Base-by-base conservation (phyloP, 306 rosid species). In the Acacia crassicarpa region DNA sequence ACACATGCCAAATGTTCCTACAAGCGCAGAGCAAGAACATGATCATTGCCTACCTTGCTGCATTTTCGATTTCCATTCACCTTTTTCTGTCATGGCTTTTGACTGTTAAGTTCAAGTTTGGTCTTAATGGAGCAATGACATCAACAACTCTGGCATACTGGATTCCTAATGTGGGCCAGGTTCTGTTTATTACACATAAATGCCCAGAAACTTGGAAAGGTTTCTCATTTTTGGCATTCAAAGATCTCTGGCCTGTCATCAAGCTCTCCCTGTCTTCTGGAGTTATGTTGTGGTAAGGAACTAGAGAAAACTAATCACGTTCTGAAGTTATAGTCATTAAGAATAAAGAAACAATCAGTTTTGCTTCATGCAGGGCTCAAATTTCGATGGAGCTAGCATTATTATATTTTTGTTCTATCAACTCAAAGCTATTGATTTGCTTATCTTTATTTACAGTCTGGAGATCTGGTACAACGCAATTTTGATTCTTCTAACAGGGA, bases 241-340 rank as follows among this genome's bases (percentile, higher is more conserved):
- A 81, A 40, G 92, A 91, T 81, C 90, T 91, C 25, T 83, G 89
- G 87, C 87, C 86, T 70, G 89, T 91, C 58, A 8, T 84, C 80
- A 89, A 91, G 85, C 90, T 91, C 61, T 91, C 94, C 16, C 1
- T 91, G n/a, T 87, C 92, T 35, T 89, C 94, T 70, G 94, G 94
- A 20, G 89, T 62, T 35, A 89, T 89, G 94, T 67, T 89, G 53
- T 91, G 94, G 94, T 91, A 79, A 84, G 86, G 27, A 62, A 62
- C 68, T 13, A 13, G 32, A 4, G 38, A 72, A 71, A 45, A 71
- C 19, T 22, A 41, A 69, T n/a, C 54, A 43, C 22, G 32, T 22
- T 69, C 15, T 67, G 49, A 22, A 9, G 16, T 38, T 40, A 1
- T 69, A n/a, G 33, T 43, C 53, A 22, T 43, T 11, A 69, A 11